Conservation (phyloP, 306 rosid genomes). For the Urtica urens region DNA sequence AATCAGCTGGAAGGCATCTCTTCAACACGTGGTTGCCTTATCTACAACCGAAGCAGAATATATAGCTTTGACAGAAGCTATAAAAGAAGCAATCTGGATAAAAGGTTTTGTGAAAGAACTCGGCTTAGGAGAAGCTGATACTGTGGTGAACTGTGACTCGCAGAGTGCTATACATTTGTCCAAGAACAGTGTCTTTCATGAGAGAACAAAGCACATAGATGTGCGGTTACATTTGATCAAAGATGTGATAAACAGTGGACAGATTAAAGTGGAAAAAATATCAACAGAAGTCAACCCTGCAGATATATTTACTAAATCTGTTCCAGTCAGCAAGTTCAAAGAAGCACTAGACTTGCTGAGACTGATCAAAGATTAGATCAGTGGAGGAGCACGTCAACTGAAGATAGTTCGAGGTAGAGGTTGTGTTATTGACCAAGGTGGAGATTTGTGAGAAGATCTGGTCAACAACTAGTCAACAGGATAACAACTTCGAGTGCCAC, state of each 20-base stretch:
- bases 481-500: too few relatives aligned
- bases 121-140: background rate
- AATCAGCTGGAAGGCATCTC: background rate
- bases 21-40: background rate
- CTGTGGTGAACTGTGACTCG: background rate
- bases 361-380: too few relatives aligned
- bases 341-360: background rate
- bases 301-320: background rate
- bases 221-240: background rate
- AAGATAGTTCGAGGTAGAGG: too few relatives aligned
- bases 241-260: background rate
- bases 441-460: too few relatives aligned
- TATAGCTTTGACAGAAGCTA: background rate
- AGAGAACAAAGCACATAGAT: background rate
- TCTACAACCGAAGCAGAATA: slow-evolving; percentile 3
- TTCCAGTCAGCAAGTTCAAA: background rate
- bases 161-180: background rate
- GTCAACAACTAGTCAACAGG: too few relatives aligned
- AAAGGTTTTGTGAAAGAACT: background rate
- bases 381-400: too few relatives aligned
- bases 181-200: background rate
- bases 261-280: background rate
- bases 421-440: too few relatives aligned
- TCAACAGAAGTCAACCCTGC: background rate
- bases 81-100: background rate